A percentile compares a stretch with the other conserved stretches of the same genome.
These are phyloP conservation scores for Metschnikowia bowlesiae DNA, from an alignment of 805 yeast species.

Conservation along the genomic window DNA sequence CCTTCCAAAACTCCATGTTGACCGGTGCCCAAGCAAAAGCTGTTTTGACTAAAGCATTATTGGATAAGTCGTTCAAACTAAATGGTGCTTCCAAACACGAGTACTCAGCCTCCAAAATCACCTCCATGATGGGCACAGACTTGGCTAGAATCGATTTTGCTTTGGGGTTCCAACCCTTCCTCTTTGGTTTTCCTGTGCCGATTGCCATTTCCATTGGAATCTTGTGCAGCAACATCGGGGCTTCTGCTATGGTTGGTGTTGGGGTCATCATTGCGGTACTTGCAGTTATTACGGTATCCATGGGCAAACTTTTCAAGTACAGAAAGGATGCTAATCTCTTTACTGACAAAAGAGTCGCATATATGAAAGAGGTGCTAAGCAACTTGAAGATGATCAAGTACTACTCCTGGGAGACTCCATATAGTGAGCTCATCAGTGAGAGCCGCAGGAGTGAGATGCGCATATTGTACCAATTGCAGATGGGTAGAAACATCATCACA, in stretches of 20 bases:
- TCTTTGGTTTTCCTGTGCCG: conserved; percentile 61
- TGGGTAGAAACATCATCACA: conserved; percentile 51
- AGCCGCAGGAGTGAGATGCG: conserved; percentile 61
- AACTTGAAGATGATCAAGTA: conserved; percentile 79
- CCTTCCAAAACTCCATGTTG: conserved; percentile 54
- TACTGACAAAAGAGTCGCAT: conserved; percentile 74
- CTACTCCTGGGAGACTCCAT: conserved; percentile 90
- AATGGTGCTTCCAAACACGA: conserved; percentile 53
- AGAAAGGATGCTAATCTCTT: conserved; percentile 55
- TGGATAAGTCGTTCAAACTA: conserved; percentile 62
- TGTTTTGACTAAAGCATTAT: conserved; percentile 62
- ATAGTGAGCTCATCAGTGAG: conserved; percentile 49
- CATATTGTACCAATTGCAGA: conserved; percentile 58
- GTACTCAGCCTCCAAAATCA: conserved; percentile 66
- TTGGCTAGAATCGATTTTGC: conserved; percentile 77
- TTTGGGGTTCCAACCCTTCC: conserved; percentile 60
- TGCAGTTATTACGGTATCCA: conserved; percentile 36
- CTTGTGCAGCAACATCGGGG: conserved; percentile 66
- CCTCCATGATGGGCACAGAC: conserved; percentile 79
- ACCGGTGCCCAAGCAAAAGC: conserved; percentile 72
- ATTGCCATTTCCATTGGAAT: conserved; percentile 60
- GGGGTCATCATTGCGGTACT: conserved; percentile 53
- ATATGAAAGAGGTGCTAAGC: conserved; percentile 73
- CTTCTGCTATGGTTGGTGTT: conserved; percentile 66
- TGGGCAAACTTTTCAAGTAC: conserved; percentile 49